Conservation (phyloP, 2,329 filamentous ascomycete species). For the Colletotrichum navitas region DNA sequence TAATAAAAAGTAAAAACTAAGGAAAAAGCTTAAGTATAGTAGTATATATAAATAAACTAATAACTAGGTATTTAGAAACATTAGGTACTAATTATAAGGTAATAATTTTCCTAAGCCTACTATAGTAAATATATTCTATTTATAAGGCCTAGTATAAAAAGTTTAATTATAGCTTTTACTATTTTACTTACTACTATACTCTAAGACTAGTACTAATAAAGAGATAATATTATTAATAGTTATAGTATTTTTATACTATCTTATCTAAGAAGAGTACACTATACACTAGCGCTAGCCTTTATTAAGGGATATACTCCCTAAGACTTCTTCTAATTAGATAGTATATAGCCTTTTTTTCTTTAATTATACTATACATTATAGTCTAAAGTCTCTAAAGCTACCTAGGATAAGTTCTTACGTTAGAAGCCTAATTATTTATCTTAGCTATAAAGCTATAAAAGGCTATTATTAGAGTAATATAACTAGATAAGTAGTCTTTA, state of each 20-base stretch:
- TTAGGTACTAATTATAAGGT: conserved; percentile 43
- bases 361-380: too few species aligned
- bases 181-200: conserved; percentile 28
- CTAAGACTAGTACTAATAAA: conserved; percentile 36
- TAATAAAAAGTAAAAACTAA: conserved; percentile 43
- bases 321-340: not conserved
- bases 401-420: too few species aligned
- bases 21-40: conserved; percentile 38
- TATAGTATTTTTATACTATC: conserved; percentile 38
- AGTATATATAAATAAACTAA: conserved; percentile 41
- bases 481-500: too few species aligned
- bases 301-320: not conserved
- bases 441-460: too few species aligned
- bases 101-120: conserved; percentile 38
- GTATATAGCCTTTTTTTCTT: too few species aligned
- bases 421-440: too few species aligned
- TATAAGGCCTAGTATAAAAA: conserved; percentile 41
- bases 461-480: too few species aligned
- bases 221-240: conserved; percentile 38
- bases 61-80: conserved; percentile 43
- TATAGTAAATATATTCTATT: conserved; percentile 8
- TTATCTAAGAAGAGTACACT: conserved; percentile 4
- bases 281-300: not conserved
- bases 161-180: conserved; percentile 39
- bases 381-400: too few species aligned